A percentile compares a stretch with the other conserved stretches of the same genome.
Evolutionary conservation across 352 stramenopile species (phyloP).

Genomic region (Globisporangium nagaii): DNA sequence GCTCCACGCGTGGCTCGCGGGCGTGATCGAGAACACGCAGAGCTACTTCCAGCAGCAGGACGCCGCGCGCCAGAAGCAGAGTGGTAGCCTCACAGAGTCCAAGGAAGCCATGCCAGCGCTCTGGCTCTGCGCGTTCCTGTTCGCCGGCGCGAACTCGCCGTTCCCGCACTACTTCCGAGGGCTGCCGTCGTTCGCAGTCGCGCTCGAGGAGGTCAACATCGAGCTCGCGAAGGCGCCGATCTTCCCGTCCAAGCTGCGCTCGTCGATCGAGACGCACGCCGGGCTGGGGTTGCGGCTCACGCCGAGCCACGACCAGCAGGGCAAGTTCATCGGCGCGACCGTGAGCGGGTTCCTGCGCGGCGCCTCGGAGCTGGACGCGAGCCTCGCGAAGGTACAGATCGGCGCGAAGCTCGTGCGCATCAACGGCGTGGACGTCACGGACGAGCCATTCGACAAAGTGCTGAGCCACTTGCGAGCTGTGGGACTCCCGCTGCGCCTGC

Average conservation of each 20-base stretch:
- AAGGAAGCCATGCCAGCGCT: constrained; percentile 40
- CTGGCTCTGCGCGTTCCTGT: constrained; percentile 62
- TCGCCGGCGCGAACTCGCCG: constrained; percentile 65
- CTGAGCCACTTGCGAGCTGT: constrained; percentile 41
- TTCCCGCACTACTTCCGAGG: constrained; percentile 64
- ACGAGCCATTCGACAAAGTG: constrained; percentile 61
- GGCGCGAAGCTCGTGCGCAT: constrained; percentile 64
- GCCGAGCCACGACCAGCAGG: constrained; percentile 54
- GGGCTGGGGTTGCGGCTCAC: constrained; percentile 57
- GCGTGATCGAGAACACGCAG: constrained; percentile 69
- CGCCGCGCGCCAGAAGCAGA: background rate
- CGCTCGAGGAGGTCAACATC: constrained; percentile 67
- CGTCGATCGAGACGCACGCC: constrained; percentile 42
- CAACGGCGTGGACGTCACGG: constrained; percentile 57
- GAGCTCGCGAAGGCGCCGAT: constrained; percentile 39
- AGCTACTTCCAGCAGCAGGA: constrained; percentile 30
- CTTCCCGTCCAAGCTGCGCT: constrained; percentile 66
- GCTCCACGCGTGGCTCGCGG: constrained; percentile 59
- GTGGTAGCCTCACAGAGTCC: background rate
- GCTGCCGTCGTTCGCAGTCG: constrained; percentile 68
- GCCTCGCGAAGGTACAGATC: constrained; percentile 49
- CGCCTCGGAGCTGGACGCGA: constrained; percentile 46
- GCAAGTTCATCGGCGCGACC: constrained; percentile 55
- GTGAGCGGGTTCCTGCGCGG: constrained; percentile 67
- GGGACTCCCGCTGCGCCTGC: constrained; percentile 49